These are phyloP conservation scores for Bathelium albidoporum DNA, from an alignment of 495 filamentous ascomycete genomes.

Conservation along the genomic window DNA sequence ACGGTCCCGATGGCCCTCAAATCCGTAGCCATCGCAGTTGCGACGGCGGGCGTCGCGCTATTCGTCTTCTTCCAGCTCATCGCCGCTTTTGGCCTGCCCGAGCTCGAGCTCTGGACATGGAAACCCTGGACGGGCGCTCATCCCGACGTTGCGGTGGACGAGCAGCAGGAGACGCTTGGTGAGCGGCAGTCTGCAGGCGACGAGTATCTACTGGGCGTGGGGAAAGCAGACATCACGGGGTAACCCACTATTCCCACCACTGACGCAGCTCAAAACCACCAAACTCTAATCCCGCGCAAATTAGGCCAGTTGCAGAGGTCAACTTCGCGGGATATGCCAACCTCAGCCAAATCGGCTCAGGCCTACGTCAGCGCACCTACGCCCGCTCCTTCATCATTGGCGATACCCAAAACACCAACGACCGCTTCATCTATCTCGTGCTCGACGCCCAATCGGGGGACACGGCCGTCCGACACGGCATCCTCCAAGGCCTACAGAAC, in stretches of 20 bases:
- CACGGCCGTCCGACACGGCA: conserved; percentile 79
- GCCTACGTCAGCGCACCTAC: conserved; percentile 80
- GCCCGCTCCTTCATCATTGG: conserved; percentile 87
- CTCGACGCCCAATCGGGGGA: conserved; percentile 85
- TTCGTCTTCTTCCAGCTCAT: conserved; percentile 27
- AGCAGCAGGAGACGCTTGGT: background rate
- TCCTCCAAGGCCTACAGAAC: conserved; percentile 57
- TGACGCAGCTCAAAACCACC: conserved; percentile 6
- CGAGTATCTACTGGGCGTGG: conserved; percentile 74
- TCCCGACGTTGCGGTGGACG: background rate
- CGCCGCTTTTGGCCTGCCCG: conserved; percentile 20
- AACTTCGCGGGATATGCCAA: conserved; percentile 91
- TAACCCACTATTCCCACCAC: conserved; percentile 29
- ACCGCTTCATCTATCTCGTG: conserved; percentile 81
- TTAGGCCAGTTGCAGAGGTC: conserved; percentile 76
- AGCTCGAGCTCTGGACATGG: conserved; percentile 23
- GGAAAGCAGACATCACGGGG: conserved; percentile 92
- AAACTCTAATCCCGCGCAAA: conserved; percentile 7
- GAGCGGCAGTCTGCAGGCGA: conserved; percentile 29
- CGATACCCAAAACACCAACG: conserved; percentile 48
- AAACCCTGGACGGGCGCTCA: background rate
- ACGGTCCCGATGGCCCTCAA: conserved; percentile 26
- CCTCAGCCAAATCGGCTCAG: conserved; percentile 72
- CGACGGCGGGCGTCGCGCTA: conserved; percentile 13
- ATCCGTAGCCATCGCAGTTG: conserved; percentile 19